These are phyloP conservation scores for Debaryomyces prosopidis DNA, from an alignment of 805 yeast genomes.

Conservation along the genomic window DNA sequence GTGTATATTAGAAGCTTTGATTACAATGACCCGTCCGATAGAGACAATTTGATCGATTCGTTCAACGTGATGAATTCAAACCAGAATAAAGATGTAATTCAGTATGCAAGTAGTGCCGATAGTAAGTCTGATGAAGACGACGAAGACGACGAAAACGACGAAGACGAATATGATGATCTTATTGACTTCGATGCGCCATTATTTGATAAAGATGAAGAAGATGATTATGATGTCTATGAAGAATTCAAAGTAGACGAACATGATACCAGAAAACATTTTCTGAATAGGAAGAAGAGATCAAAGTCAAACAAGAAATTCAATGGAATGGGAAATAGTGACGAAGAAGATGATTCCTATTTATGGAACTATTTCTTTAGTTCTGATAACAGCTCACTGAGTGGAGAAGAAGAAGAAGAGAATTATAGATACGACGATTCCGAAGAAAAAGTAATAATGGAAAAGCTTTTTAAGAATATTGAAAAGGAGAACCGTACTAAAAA, in stretches of 20 bases:
- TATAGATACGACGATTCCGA: slow-evolving; percentile 6
- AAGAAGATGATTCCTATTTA: slow-evolving; percentile 68
- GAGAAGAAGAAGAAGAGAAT: slow-evolving; percentile 18
- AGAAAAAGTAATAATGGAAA: slow-evolving; percentile 15
- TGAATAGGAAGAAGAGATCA: slow-evolving; percentile 1
- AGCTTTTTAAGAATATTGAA: slow-evolving; percentile 26
- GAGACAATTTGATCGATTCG: slow-evolving; percentile 16
- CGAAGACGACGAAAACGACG: slow-evolving; percentile 33
- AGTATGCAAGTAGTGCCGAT: slow-evolving; percentile 38
- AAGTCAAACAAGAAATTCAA: slow-evolving; percentile 10
- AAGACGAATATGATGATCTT: slow-evolving; percentile 43
- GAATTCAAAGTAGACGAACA: slow-evolving; percentile 9
- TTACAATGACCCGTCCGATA: slow-evolving; percentile 11
- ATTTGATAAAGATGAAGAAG: slow-evolving; percentile 24
- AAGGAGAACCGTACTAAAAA: slow-evolving; percentile 10
- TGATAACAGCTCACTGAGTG: slow-evolving; percentile 33
- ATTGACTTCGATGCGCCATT: slow-evolving; percentile 36
- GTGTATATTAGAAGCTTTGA: slow-evolving; percentile 23
- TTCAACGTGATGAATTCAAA: slow-evolving; percentile 20
- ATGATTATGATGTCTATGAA: slow-evolving; percentile 16
- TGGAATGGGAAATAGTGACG: slow-evolving; percentile 28
- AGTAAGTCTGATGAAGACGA: slow-evolving; percentile 34
- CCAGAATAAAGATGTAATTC: slow-evolving; percentile 37
- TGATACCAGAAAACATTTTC: slow-evolving; percentile 2
- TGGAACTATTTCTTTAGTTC: slow-evolving; percentile 71